A percentile compares a stretch with the other conserved stretches of the same genome.
Evolutionary conservation across 176 grass and related monocot species (phyloP).

Genomic region (Aechmea fasciata): DNA sequence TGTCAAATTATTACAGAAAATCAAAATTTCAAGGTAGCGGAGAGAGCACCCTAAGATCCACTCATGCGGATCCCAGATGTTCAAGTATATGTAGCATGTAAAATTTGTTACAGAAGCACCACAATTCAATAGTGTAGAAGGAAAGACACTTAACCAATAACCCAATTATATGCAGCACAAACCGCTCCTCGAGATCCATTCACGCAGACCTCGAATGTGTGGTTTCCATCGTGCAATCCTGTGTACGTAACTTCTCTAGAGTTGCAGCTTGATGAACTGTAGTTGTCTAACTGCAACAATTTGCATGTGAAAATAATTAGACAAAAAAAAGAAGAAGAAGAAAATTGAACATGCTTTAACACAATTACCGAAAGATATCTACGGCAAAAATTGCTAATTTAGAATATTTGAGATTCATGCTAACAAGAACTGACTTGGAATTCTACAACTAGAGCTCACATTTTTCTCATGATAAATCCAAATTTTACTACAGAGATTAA

Average conservation of each 20-base stretch:
- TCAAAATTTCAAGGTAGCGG: not conserved
- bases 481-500: too few species aligned
- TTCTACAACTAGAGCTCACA: too few species aligned
- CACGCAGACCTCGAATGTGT: constrained; percentile 49
- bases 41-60: too few species aligned
- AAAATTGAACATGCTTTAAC: not conserved
- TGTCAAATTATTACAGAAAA: not conserved
- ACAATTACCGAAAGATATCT: not conserved
- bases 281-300: constrained; percentile 57
- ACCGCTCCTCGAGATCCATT: constrained; percentile 11
- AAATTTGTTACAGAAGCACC: too few species aligned
- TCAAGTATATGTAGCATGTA: too few species aligned
- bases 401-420: too few species aligned
- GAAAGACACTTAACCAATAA: constrained; percentile 60
- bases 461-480: too few species aligned
- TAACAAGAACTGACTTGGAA: too few species aligned
- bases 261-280: constrained; percentile 24
- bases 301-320: constrained; percentile 3
- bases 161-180: constrained; percentile 72
- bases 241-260: constrained; percentile 34
- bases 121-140: not conserved
- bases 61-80: too few species aligned
- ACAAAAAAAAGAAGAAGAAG: not conserved
- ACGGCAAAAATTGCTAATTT: too few species aligned
- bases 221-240: constrained; percentile 54